Base-by-base conservation (phyloP, 768 basidiomycete genomes). In the Trichaptum fuscoviolaceum region DNA sequence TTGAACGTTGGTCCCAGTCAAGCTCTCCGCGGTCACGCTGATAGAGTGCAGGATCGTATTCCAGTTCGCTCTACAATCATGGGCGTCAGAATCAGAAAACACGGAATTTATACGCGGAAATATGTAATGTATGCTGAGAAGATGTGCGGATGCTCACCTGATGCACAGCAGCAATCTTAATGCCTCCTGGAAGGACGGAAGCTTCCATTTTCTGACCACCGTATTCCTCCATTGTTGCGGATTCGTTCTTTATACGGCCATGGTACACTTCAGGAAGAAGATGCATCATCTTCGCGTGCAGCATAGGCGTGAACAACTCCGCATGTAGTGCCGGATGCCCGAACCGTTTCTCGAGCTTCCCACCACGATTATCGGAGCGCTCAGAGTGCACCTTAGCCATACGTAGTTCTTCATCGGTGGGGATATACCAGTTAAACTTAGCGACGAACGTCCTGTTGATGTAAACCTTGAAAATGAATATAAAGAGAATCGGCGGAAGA, bases 281-380 rank as follows among this genome's bases (percentile, higher is more conserved):
- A 7, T 84, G 88, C 85, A 92, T 88, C 90, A 93, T 91, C 76
- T 87, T 89, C 68, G 89, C 87, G 71, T 93, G 93, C 63, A 95
- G 75, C 91, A 93, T 91, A 0, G 91, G 93, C 6, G 92, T 93
- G 77, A 95, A 92, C 60, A 96, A 82, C 64, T 96, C 93, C 15
- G 85, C 77, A 70, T 95, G 87, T 61, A 99, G 82, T 18, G 95
- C 92, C 0, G 97, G 96, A 75, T 99, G 97, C 0, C 96, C 92
- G 78, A 99, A 99, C 30, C 96, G 89, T 74, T 89, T 94, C 79
- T 89, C 89, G 34, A 99, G 85, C 35, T 91, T 85, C 73, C 90
- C 84, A 65, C 89, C 83, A 42, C 83, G 82, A 66, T 83, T 80
- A 74, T 98, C 96, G 0, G 86, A 84, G 61, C 87, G 86, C 64